phyloP scores from a whole-genome alignment of 2,329 filamentous ascomycete species.

The Botrytis deweyae region DNA sequence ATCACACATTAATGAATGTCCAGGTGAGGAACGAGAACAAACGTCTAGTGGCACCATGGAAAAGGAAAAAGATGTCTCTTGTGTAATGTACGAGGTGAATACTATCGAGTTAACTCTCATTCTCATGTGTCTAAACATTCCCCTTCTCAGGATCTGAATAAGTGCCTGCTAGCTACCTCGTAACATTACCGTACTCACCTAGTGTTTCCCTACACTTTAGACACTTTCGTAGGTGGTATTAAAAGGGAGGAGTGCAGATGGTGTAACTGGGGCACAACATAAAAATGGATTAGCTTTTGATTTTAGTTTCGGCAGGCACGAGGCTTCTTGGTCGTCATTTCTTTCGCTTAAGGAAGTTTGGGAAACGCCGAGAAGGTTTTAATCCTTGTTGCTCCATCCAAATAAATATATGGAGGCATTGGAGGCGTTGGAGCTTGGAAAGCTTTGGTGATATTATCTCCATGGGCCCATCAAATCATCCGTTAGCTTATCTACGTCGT shows the following conservation, averaged over 20 bases:
- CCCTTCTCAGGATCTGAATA: not conserved
- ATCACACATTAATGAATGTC: not conserved
- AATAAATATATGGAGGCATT: not conserved
- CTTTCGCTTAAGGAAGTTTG: conserved; percentile 19
- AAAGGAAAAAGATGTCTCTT: not conserved
- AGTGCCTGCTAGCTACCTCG: not conserved
- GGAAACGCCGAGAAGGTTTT: conserved; percentile 4
- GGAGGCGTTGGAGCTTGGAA: not conserved
- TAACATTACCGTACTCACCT: not conserved
- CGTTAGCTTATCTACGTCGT: not conserved
- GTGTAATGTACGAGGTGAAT: not conserved
- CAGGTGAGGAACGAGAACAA: not conserved
- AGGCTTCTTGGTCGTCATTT: conserved; percentile 17
- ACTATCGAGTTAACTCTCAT: not conserved
- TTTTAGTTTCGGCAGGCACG: conserved; percentile 19
- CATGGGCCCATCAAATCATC: not conserved
- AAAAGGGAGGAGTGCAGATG: conserved; percentile 8
- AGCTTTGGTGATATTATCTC: conserved; percentile 1
- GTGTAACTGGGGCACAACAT: conserved; percentile 2
- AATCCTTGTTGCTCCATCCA: conserved; percentile 5
- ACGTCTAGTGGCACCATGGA: not conserved
- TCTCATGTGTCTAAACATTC: not conserved
- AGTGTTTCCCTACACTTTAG: not conserved
- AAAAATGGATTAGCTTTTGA: conserved; percentile 8
- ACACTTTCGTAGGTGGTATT: conserved; percentile 1